A percentile compares a stretch with the other conserved stretches of the same genome.
phyloP scores from a whole-genome alignment of 2,329 filamentous ascomycete species.

The Colletotrichum sp. region DNA sequence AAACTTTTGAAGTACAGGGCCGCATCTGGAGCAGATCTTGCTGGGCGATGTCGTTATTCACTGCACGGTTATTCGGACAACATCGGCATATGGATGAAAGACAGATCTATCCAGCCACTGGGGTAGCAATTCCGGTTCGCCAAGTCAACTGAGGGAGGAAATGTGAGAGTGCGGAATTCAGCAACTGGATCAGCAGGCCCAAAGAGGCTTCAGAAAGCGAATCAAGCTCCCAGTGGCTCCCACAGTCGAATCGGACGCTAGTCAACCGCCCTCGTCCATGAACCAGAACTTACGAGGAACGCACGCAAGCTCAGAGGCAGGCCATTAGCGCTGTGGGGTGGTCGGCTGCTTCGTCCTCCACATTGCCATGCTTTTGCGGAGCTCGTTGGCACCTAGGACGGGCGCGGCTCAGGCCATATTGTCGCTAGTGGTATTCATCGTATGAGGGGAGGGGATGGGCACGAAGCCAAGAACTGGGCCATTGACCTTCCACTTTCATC shows the following conservation, averaged over 20 bases:
- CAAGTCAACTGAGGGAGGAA: neutral
- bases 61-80: neutral
- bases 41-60: neutral
- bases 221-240: conserved; percentile 20
- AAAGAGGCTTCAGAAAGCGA: conserved; percentile 24
- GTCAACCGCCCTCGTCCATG: conserved; percentile 3
- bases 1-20: neutral
- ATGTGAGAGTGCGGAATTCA: conserved; percentile 6
- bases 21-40: neutral
- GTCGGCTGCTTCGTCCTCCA: conserved; percentile 2
- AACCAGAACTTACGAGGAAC: conserved; percentile 1
- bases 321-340: neutral
- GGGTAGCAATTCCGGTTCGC: neutral
- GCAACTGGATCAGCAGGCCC: neutral
- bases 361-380: conserved; percentile 17
- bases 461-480: conserved; percentile 3
- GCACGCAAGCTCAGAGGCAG: neutral
- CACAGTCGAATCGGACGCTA: conserved; percentile 18
- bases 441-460: conserved; percentile 7
- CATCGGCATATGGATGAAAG: neutral
- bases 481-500: conserved; percentile 17
- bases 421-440: neutral
- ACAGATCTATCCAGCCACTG: neutral
- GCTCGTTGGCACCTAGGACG: conserved; percentile 9
- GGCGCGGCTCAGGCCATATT: conserved; percentile 17